Base-by-base conservation (phyloP, 2,329 filamentous ascomycete genomes). In the Chaetomium olivaceum region DNA sequence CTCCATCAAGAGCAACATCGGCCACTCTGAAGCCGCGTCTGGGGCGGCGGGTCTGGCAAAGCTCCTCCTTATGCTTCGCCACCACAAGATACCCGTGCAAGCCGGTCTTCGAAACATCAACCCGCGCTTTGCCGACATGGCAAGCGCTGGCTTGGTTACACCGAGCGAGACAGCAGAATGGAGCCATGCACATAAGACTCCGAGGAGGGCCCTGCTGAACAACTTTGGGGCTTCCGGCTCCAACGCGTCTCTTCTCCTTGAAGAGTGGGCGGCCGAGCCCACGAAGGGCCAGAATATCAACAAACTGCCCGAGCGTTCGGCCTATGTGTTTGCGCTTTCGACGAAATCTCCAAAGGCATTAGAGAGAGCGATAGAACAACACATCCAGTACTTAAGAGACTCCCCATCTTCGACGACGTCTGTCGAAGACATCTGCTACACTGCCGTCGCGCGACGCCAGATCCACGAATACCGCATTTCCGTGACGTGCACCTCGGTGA, bases 21-120 rank as follows among this genome's bases (percentile, higher is more conserved):
- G n/a, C n/a, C n/a, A n/a, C n/a, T n/a, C n/a, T n/a, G n/a, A n/a
- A n/a, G n/a, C 71, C 16, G 72, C 74, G 0, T 76, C 74, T 0
- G 76, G 76, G 25, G 64, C 76, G 2, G 66, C 74, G 0, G 65
- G 69, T 0, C 54, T 77, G 7, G 72, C 79, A 59, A 80, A 80
- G 66, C 61, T 71, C 1, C 54, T 79, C 1, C 54, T 76, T 6
- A 74, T 74, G 70, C n/a, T n/a, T n/a, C n/a, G n/a, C n/a, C n/a
- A n/a, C n/a, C n/a, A n/a, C n/a, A n/a, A n/a, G n/a, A n/a, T n/a
- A n/a, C n/a, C n/a, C n/a, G n/a, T n/a, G n/a, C n/a, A n/a, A n/a
- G n/a, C n/a, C n/a, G n/a, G n/a, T n/a, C n/a, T n/a, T n/a, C n/a
- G n/a, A n/a, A n/a, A n/a, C n/a, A n/a, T n/a, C n/a, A n/a, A n/a